Evolutionary conservation across 2,329 filamentous ascomycete species (phyloP).

Genomic region (Aspergillus ustus): DNA sequence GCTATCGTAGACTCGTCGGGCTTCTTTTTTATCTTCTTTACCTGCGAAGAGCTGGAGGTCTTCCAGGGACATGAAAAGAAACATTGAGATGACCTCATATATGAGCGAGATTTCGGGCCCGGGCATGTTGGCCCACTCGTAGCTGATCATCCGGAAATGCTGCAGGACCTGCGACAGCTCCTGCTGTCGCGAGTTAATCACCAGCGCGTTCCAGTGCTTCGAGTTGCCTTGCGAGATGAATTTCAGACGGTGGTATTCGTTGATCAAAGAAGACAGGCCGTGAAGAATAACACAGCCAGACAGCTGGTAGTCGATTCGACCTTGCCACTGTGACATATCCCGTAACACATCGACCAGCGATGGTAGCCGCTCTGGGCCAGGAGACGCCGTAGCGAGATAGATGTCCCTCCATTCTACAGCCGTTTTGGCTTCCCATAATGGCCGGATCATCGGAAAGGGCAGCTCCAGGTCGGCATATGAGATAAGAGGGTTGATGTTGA

Average conservation of each 20-base stretch:
- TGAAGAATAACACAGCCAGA: constrained; percentile 66
- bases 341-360: constrained; percentile 56
- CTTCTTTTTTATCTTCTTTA: constrained; percentile 47
- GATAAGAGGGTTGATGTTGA: constrained; percentile 67
- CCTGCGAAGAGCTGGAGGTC: constrained; percentile 51
- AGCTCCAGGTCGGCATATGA: constrained; percentile 72
- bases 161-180: constrained; percentile 66
- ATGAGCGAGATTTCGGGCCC: constrained; percentile 37
- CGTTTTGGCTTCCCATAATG: constrained; percentile 68
- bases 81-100: constrained; percentile 40
- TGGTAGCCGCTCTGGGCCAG: constrained; percentile 38
- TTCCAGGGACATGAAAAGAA: constrained; percentile 49
- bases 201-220: constrained; percentile 47
- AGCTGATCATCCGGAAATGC: constrained; percentile 49
- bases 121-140: constrained; percentile 22
- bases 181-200: constrained; percentile 62
- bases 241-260: constrained; percentile 63
- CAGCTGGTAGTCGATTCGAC: constrained; percentile 60
- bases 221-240: constrained; percentile 51
- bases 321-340: constrained; percentile 59
- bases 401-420: constrained; percentile 68
- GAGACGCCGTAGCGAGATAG: constrained; percentile 51
- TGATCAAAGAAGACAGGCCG: constrained; percentile 68
- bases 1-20: constrained; percentile 38
- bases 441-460: constrained; percentile 65